Base-by-base conservation (phyloP, 257 asterid species). In the Knoxia roxburghii region DNA sequence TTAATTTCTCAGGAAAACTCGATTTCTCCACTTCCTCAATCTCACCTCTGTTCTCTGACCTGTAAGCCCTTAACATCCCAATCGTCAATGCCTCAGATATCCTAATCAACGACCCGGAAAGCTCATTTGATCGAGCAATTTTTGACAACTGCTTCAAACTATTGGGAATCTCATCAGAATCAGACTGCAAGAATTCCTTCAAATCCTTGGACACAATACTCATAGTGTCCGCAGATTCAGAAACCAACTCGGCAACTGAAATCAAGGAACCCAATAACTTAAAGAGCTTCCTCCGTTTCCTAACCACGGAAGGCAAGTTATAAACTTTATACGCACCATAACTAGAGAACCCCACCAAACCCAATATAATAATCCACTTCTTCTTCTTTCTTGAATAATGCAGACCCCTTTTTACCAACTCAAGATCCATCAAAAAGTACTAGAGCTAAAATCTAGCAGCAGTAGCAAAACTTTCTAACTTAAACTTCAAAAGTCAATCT, bases 111-210 rank as follows among this genome's bases (percentile, higher is more conserved):
- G 96, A 80, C 53, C 78, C 78, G 0, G 84, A 79, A 59, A 95
- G 78, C 78, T 87, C 96, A 12, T 82, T 78, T 3, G 96, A 94
- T 52, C 83, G 79, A 56, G 96, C 81, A 57, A 94, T 76, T 79
- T 90, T 94, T 0, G 96, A 83, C 67, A 94, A 54, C 64, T 94
- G 99, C 91, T 78, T 88, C 82, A 94, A 77, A 76, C 96, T 90
- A 41, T 71, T 87, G 0, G 99, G 99, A 14, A 94, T 86, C 74
- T 94, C 95, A 73, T 88, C 93, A 2, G 96, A 73, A 75, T 90
- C 87, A 61, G 99, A 84, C 74, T 74, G 75, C 35, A 94, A 68
- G 75, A 94, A 94, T 81, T 85, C 93, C 83, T 88, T 94, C 69
- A 94, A 78, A 83, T 94, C 99, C 83, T 80, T 85, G 2, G 96